These are phyloP conservation scores for Alternaria sp. DNA, from an alignment of 2,329 filamentous ascomycete genomes.

Conservation along the genomic window DNA sequence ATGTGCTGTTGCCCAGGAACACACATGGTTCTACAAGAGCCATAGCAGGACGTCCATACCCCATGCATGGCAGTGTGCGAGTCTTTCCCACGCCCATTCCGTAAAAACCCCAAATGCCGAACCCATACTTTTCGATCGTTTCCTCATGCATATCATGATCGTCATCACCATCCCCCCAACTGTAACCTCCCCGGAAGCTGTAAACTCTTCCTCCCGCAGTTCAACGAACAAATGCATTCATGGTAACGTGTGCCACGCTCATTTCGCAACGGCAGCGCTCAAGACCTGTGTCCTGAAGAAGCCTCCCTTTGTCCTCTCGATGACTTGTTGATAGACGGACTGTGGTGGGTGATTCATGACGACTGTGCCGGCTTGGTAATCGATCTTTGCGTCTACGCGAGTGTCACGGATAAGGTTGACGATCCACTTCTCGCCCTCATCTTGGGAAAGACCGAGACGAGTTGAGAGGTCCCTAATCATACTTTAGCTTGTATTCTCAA, in stretches of 20 bases:
- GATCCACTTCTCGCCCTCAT: constrained; percentile 99
- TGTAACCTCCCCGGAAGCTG: constrained; percentile 24
- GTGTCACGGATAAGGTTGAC: constrained; percentile 99
- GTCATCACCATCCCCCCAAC: constrained; percentile 1
- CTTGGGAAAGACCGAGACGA: constrained; percentile 87
- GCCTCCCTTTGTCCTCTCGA: constrained; percentile 97
- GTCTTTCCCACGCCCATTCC: constrained; percentile 10
- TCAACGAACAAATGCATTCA: neutral
- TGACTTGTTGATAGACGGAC: constrained; percentile 98
- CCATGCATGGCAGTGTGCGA: constrained; percentile 12
- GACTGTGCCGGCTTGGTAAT: constrained; percentile 98
- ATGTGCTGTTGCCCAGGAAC: constrained; percentile 3
- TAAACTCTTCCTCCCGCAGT: neutral
- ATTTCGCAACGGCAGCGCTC: constrained; percentile 65
- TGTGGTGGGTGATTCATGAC: constrained; percentile 99
- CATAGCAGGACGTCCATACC: constrained; percentile 7
- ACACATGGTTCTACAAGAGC: constrained; percentile 5
- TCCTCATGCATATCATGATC: constrained; percentile 11
- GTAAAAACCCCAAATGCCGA: constrained; percentile 12
- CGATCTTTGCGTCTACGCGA: constrained; percentile 96
- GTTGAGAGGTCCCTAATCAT: constrained; percentile 77
- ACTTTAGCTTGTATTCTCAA: constrained; percentile 21
- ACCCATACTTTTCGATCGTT: constrained; percentile 11
- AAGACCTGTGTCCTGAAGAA: constrained; percentile 99
- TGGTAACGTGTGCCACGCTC: constrained; percentile 24